A percentile compares a stretch with the other conserved stretches of the same genome.
phyloP scores from a whole-genome alignment of 106 monocot genomes.

The Ottelia alismoides region DNA sequence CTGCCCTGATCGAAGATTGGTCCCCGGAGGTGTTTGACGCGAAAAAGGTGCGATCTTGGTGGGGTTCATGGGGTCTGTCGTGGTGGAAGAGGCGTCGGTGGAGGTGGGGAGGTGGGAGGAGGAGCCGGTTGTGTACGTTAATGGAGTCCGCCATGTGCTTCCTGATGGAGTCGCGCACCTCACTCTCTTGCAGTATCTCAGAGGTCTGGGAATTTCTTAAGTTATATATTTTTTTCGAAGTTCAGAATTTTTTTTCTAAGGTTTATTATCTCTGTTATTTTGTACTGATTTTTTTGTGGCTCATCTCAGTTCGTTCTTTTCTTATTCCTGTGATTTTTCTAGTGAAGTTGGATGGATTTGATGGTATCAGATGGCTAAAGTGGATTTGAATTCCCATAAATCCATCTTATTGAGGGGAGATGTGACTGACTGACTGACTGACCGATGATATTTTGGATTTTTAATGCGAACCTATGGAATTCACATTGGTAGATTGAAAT shows the following conservation, averaged over 20 bases:
- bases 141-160: conserved; percentile 76
- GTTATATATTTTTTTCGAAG: neutral
- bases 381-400: too few species aligned
- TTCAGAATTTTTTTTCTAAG: neutral
- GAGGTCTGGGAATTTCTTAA: conserved; percentile 28
- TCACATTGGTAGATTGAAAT: too few species aligned
- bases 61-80: conserved; percentile 50
- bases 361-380: too few species aligned
- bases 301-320: neutral
- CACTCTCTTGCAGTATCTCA: conserved; percentile 86
- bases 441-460: too few species aligned
- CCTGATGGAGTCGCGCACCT: conserved; percentile 85
- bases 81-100: conserved; percentile 16
- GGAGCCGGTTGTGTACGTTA: conserved; percentile 82
- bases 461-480: too few species aligned
- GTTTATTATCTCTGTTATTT: neutral
- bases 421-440: too few species aligned
- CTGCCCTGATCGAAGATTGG: too few species aligned
- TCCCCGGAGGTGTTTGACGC: neutral
- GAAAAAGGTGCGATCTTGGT: neutral
- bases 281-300: too few species aligned
- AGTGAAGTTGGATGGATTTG: too few species aligned
- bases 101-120: conserved; percentile 40
- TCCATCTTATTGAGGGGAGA: too few species aligned
- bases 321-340: too few species aligned